phyloP scores from a whole-genome alignment of 2,329 filamentous ascomycete genomes.

The Blumeria hordei region DNA sequence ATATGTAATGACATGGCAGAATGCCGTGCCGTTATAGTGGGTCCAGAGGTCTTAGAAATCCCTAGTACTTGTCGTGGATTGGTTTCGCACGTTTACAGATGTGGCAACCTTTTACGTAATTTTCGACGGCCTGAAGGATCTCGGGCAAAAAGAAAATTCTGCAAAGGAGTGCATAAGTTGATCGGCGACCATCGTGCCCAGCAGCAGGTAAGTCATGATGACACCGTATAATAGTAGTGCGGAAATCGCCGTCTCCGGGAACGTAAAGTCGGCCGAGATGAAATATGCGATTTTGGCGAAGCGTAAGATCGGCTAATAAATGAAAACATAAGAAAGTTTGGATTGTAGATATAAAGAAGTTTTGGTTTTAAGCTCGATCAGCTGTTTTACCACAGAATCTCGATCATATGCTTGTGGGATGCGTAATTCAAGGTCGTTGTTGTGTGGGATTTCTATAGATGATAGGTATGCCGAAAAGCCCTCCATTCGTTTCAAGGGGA shows the following conservation, averaged over 20 bases:
- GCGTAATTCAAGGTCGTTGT: no score
- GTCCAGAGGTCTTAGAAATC: not conserved
- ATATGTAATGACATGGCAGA: no score
- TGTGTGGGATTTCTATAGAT: conserved; percentile 5
- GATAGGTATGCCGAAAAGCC: not conserved
- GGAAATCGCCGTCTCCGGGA: not conserved
- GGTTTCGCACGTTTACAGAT: not conserved
- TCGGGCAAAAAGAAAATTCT: not conserved
- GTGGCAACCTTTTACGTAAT: not conserved
- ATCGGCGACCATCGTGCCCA: not conserved
- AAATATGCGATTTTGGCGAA: no score
- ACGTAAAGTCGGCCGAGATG: not conserved
- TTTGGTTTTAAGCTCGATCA: no score
- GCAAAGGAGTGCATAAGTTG: not conserved
- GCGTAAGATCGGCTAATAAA: no score
- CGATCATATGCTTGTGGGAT: no score
- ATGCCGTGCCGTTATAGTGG: no score
- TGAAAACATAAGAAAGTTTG: no score
- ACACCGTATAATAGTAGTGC: not conserved
- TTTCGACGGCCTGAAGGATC: not conserved
- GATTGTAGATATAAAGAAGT: no score
- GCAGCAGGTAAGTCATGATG: not conserved
- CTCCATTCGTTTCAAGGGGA: not conserved
- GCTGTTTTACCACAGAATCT: no score
- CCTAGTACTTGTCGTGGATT: not conserved